Conservation (phyloP, 1,284 basidiomycete species). For the Apiotrichum sp. region DNA sequence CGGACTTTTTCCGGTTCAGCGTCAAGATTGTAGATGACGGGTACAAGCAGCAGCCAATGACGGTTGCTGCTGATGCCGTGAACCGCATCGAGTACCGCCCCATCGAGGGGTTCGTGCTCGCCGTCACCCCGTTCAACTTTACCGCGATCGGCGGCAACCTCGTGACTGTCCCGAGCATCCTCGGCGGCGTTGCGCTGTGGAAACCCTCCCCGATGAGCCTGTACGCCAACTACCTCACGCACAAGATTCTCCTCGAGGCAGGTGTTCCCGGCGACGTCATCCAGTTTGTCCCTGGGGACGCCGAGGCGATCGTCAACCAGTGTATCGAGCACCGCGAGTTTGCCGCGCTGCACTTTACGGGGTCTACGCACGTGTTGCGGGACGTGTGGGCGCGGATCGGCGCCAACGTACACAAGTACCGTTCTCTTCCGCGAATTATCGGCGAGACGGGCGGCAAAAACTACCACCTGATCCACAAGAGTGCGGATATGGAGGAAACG, state of each 20-base stretch:
- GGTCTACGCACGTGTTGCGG: constrained; percentile 89
- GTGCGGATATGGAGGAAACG: constrained; percentile 79
- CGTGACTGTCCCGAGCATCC: constrained; percentile 73
- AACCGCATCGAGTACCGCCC: constrained; percentile 96
- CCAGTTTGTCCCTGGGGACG: constrained; percentile 89
- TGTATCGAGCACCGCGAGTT: constrained; percentile 74
- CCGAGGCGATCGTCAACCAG: constrained; percentile 73
- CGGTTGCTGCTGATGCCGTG: constrained; percentile 84
- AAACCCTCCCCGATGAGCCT: constrained; percentile 94
- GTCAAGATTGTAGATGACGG: constrained; percentile 96
- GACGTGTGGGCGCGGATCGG: constrained; percentile 96
- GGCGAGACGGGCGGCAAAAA: constrained; percentile 85
- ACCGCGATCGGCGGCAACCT: constrained; percentile 95
- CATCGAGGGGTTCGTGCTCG: constrained; percentile 94
- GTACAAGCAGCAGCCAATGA: constrained; percentile 80
- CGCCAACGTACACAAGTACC: constrained; percentile 76
- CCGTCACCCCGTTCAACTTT: constrained; percentile 98
- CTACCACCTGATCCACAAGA: constrained; percentile 88
- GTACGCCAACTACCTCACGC: constrained; percentile 88
- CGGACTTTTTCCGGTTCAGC: constrained; percentile 94
- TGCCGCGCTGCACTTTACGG: constrained; percentile 92
- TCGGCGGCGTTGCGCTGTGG: constrained; percentile 95
- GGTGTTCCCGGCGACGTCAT: constrained; percentile 91
- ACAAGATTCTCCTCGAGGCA: constrained; percentile 89
- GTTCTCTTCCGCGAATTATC: constrained; percentile 85